phyloP scores from a whole-genome alignment of 768 basidiomycete species.

The Boletus subparvulus region DNA sequence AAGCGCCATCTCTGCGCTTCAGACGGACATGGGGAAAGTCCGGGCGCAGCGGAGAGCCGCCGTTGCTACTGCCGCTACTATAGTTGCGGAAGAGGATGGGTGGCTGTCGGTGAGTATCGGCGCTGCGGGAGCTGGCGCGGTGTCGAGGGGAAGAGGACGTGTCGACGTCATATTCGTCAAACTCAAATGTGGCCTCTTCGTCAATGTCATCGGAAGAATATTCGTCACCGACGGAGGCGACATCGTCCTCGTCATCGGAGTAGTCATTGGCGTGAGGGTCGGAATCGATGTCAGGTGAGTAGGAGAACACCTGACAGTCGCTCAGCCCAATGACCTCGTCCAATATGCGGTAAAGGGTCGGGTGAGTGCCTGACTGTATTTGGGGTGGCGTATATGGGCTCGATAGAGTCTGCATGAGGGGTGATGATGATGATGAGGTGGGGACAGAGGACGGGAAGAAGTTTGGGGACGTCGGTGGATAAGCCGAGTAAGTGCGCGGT shows the following conservation, averaged over 20 bases:
- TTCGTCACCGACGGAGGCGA: slow-evolving; percentile 63
- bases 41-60: slow-evolving; percentile 32
- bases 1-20: slow-evolving; percentile 64
- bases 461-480: slow-evolving; percentile 69
- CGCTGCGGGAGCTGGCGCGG: slow-evolving; percentile 10
- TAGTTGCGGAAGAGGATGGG: slow-evolving; percentile 27
- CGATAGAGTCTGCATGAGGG: slow-evolving; percentile 52
- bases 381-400: slow-evolving; percentile 72
- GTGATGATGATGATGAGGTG: slow-evolving; percentile 68
- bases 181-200: slow-evolving; percentile 72
- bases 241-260: slow-evolving; percentile 76
- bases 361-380: slow-evolving; percentile 82
- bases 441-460: slow-evolving; percentile 77
- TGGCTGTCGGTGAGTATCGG: slow-evolving; percentile 5
- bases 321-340: slow-evolving; percentile 86
- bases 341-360: slow-evolving; percentile 81
- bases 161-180: slow-evolving; percentile 79
- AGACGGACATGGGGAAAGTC: slow-evolving; percentile 47
- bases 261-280: slow-evolving; percentile 91
- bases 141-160: slow-evolving; percentile 33
- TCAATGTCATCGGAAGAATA: slow-evolving; percentile 71
- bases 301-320: slow-evolving; percentile 96
- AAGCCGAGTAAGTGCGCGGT: slow-evolving; percentile 83
- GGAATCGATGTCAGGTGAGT: slow-evolving; percentile 87
- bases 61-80: slow-evolving; percentile 38